These are phyloP conservation scores for Orychophragmus violaceus DNA, from an alignment of 345 rosid species.

Conservation along the genomic window DNA sequence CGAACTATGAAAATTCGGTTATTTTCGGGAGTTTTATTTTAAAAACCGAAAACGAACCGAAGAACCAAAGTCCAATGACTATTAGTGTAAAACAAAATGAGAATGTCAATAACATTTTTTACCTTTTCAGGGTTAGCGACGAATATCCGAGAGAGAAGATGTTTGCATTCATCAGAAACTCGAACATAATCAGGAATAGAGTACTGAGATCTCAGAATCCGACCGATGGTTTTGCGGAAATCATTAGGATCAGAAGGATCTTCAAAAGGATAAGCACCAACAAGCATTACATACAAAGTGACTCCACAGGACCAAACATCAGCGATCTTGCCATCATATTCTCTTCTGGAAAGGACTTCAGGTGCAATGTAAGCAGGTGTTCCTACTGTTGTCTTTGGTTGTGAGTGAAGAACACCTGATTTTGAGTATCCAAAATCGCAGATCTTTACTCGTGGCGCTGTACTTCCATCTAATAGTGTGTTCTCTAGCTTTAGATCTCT, in stretches of 20 bases:
- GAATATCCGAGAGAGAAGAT: conserved; percentile 56
- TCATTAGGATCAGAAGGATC: conserved; percentile 52
- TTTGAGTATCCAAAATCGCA: conserved; percentile 74
- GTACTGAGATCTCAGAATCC: conserved; percentile 48
- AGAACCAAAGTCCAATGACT: too few species aligned
- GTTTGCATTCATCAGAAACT: conserved; percentile 51
- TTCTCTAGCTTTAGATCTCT: conserved; percentile 76
- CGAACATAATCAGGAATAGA: conserved; percentile 55
- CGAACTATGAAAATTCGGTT: too few species aligned
- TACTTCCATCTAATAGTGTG: conserved; percentile 60
- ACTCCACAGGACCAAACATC: conserved; percentile 72
- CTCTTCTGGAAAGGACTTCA: conserved; percentile 49
- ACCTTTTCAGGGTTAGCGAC: conserved; percentile 27
- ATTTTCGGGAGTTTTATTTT: too few species aligned
- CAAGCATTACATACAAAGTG: conserved; percentile 54
- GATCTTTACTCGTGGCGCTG: conserved; percentile 57
- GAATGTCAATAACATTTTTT: neutral
- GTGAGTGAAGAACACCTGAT: conserved; percentile 67
- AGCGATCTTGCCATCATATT: conserved; percentile 62
- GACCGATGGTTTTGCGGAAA: conserved; percentile 42
- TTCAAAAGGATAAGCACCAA: conserved; percentile 61
- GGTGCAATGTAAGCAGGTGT: conserved; percentile 75
- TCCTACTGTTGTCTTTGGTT: conserved; percentile 72
- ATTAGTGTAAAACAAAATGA: too few species aligned
- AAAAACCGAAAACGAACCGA: too few species aligned